Conservation (phyloP, 2,329 filamentous ascomycete genomes). For the Aspergillus candidus region DNA sequence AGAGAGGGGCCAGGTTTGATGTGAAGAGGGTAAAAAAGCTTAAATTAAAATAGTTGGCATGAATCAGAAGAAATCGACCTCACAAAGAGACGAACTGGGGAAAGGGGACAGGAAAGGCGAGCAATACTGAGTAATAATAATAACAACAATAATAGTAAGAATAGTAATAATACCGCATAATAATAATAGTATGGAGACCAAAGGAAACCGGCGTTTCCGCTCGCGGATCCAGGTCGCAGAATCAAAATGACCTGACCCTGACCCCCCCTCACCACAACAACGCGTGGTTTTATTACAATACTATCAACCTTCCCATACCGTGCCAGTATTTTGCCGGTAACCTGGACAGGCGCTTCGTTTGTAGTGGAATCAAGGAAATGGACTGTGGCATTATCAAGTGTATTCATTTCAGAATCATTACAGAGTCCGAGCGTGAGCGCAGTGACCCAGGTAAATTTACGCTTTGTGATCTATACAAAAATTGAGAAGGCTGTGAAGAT, state of each 20-base stretch:
- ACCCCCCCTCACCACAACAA: background rate
- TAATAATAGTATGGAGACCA: background rate
- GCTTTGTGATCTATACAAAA: conserved; percentile 6
- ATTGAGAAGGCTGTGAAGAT: background rate
- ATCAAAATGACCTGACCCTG: conserved; percentile 5
- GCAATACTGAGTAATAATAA: too few relatives aligned
- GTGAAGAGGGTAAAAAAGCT: too few relatives aligned
- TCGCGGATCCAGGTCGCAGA: conserved; percentile 7
- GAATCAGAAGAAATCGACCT: too few relatives aligned
- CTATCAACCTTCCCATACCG: background rate
- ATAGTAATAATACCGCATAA: background rate
- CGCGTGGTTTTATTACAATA: conserved; percentile 8
- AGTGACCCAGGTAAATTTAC: background rate
- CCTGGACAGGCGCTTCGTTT: conserved; percentile 4
- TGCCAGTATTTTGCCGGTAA: conserved; percentile 9
- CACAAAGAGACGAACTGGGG: too few relatives aligned
- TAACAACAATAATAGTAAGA: background rate
- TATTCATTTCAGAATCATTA: too few relatives aligned
- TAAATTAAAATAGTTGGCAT: too few relatives aligned
- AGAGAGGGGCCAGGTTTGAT: too few relatives aligned
- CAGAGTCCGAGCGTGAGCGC: too few relatives aligned
- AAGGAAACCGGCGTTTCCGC: conserved; percentile 14
- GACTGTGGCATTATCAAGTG: background rate
- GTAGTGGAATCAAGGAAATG: conserved; percentile 10
- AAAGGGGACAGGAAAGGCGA: too few relatives aligned